Evolutionary conservation across 768 basidiomycete genomes (phyloP), one percentile per base, ranked within the genome.

Genomic region (Hygrocybe punicea): DNA sequence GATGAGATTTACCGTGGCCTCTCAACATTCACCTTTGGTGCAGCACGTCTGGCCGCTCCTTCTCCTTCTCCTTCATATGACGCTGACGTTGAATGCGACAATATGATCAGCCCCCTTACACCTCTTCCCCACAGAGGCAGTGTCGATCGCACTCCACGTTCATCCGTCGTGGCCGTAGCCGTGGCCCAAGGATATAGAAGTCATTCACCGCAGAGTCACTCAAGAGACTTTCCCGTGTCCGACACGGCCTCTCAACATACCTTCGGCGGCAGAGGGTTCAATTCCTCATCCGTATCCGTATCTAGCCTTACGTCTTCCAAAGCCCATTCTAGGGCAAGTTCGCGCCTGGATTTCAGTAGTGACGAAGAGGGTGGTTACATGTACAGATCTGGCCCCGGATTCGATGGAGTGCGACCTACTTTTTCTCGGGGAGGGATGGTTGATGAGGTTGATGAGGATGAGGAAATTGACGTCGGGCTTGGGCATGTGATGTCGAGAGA

Each of bases 81-180:
- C 21, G 75, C 76, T 49, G 69, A 54, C 45, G 59, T 64, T 47
- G 63, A 72, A 19, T 23, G 3, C 33, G 76, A 81, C 56, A 77
- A 78, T 25, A 58, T 65, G 40, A 63, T 62, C 21, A 57, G 46
- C 25, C 59, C 59, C 7, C 52, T 57, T 6, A 60, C 59, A 23
- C 39, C 35, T 46, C 36, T 51, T 23, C 45, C 33, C 10, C 29
- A 17, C 11, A 17, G 16, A 54, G 60, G 60, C 29, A 65, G 63
- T 19, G 69, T 73, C 35, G 80, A 82, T 65, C 76, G 77, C 34
- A 82, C 81, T 5, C 81, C 81, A 47, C 74, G 81, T 21, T 80
- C 79, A 3, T 81, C 80, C 33, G 73, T 82, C 35, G 73, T 82
- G 35, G 57, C 56, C 35, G 73, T 82, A 33, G 57, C 56, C 24